Percentiles rank a stretch among this genome's conserved stretches.
phyloP scores from a whole-genome alignment of 2,329 filamentous ascomycete species.

The Fusarium pseudoanthophilum region DNA sequence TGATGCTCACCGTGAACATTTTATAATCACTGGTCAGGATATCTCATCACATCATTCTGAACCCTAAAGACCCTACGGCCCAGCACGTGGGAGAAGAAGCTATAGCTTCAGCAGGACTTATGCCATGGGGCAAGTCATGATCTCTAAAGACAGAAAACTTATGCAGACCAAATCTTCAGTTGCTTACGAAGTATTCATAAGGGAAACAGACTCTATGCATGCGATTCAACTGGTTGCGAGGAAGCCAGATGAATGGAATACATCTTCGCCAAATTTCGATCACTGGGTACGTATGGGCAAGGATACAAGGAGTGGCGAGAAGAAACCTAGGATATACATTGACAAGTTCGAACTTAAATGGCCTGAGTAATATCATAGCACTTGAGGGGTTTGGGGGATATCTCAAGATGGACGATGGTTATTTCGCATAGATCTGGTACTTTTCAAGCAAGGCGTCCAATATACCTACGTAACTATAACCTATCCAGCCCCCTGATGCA shows the following conservation, averaged over 20 bases:
- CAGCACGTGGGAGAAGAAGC: rapidly evolving
- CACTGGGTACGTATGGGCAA: not conserved
- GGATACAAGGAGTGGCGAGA: not conserved
- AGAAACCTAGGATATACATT: not conserved
- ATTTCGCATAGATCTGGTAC: not conserved
- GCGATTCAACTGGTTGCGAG: no score
- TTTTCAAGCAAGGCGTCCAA: not conserved
- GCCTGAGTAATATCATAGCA: not conserved
- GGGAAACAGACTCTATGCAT: no score
- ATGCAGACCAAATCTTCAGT: no score
- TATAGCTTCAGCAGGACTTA: not conserved
- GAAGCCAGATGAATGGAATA: not conserved
- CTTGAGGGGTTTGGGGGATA: not conserved
- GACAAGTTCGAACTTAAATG: not conserved
- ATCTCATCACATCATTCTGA: no score
- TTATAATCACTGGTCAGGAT: not conserved
- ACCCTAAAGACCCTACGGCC: rapidly evolving
- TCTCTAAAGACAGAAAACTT: not conserved
- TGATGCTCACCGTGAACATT: no score
- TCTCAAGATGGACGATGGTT: not conserved
- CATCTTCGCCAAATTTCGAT: not conserved
- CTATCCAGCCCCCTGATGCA: not conserved
- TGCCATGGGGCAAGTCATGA: not conserved
- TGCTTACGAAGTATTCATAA: not conserved
- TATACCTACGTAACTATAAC: not conserved